Percentiles rank a stretch among this genome's conserved stretches.
Evolutionary conservation across 495 filamentous ascomycete species (phyloP).

Genomic region (Penicillium angulare): DNA sequence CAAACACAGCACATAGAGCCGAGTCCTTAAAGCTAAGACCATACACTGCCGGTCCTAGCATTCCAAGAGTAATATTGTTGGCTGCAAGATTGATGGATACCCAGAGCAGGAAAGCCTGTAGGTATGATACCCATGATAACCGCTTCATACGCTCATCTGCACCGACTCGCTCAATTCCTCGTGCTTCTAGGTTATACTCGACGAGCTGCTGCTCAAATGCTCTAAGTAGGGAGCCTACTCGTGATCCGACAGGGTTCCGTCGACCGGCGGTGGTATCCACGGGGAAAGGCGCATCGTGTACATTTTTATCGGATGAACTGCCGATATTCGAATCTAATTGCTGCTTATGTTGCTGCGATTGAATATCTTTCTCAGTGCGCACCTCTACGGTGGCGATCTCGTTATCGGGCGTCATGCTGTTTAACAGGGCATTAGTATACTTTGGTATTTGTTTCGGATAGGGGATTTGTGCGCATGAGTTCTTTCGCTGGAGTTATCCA

Average conservation of each 20-base stretch:
- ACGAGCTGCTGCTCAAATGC: slow-evolving; percentile 44
- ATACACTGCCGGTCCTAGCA: slow-evolving; percentile 70
- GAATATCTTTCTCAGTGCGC: slow-evolving; percentile 22
- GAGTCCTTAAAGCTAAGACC: slow-evolving; percentile 66
- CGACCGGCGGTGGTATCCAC: slow-evolving; percentile 5
- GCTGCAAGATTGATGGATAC: slow-evolving; percentile 73
- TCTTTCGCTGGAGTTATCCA: slow-evolving; percentile 63
- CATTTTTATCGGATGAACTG: slow-evolving; percentile 7
- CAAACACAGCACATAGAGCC: slow-evolving; percentile 64
- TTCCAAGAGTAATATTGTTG: slow-evolving; percentile 73
- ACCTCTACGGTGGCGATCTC: slow-evolving; percentile 31
- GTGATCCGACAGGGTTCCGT: slow-evolving; percentile 22
- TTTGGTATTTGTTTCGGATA: neutral
- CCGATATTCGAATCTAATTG: slow-evolving; percentile 4
- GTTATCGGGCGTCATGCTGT: slow-evolving; percentile 38
- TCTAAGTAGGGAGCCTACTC: slow-evolving; percentile 33
- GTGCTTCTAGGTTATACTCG: slow-evolving; percentile 62
- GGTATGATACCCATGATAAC: slow-evolving; percentile 55
- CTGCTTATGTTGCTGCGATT: slow-evolving; percentile 6
- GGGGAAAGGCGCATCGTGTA: slow-evolving; percentile 10
- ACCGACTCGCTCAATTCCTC: slow-evolving; percentile 71
- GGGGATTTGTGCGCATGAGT: slow-evolving; percentile 46
- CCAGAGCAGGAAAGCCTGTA: slow-evolving; percentile 69
- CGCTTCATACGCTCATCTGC: slow-evolving; percentile 56
- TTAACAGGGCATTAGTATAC: slow-evolving; percentile 20